A percentile compares a stretch with the other conserved stretches of the same genome.
Conservation (phyloP, 1,284 basidiomycete genomes). For the Cutaneotrichosporon sp. region DNA sequence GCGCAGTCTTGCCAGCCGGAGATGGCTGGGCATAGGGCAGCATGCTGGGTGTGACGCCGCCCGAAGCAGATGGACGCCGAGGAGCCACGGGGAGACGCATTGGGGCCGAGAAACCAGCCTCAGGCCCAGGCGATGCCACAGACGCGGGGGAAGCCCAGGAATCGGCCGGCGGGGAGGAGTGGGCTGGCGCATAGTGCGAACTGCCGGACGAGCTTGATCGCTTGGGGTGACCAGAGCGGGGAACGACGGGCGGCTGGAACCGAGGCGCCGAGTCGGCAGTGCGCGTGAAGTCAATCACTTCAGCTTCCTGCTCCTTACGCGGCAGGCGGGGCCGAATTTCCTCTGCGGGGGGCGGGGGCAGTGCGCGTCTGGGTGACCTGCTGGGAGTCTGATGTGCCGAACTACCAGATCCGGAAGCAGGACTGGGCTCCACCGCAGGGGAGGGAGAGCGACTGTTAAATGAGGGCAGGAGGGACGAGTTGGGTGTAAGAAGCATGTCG, state of each 20-base stretch:
- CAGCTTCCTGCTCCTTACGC: background rate
- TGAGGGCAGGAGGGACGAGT: background rate
- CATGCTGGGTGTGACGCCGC: background rate
- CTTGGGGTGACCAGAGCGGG: background rate
- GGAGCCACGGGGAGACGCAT: background rate
- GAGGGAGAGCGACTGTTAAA: background rate
- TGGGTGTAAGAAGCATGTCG: slow-evolving; percentile 4
- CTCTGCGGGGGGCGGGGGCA: background rate
- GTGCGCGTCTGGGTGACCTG: background rate
- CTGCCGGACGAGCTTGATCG: background rate
- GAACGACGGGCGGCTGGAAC: background rate
- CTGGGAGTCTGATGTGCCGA: background rate
- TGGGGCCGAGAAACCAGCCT: background rate
- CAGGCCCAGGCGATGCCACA: background rate
- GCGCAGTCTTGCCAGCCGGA: no score
- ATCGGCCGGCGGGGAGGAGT: background rate
- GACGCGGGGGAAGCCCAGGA: background rate
- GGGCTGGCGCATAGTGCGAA: background rate
- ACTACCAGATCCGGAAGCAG: no score
- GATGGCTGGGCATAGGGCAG: slow-evolving; percentile 1
- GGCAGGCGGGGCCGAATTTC: background rate
- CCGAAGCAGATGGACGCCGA: background rate
- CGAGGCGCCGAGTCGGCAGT: no score
- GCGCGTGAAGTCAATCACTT: slow-evolving; percentile 10
- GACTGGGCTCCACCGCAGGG: no score